Base-by-base conservation (phyloP, 2,329 filamentous ascomycete genomes). In the Claviceps cyperi region DNA sequence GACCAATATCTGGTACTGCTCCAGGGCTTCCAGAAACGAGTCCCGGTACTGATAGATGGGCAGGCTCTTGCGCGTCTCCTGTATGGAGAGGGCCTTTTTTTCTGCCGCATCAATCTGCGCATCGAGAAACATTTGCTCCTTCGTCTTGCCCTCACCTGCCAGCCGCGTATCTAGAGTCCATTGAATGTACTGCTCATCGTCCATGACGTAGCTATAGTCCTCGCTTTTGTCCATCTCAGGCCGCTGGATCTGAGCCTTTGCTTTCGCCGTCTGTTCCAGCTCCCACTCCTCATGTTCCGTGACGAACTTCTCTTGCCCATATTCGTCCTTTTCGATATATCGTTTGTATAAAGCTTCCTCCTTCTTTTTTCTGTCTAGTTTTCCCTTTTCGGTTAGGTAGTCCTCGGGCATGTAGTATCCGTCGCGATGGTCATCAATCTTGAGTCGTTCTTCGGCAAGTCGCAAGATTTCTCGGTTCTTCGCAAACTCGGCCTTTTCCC, bases 241-340 rank as follows among this genome's bases (percentile, higher is more conserved):
- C 49, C 81, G 79, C 56, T 80, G 76, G 52, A 94, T 88, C 63
- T 95, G 89, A 1, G 87, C 82, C 63, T 91, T 92, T 5, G 88
- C 90, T 64, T 94, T 94, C 51, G 82, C 76, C 1, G 84, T 78
- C 67, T 97, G 91, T 62, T 97, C 91, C 51, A 80, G 73, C 64
- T 98, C 92, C 91, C 91, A 98, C 61, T 95, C 86, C 54, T 98
- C 90, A 55, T 95, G 86, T 64, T 98, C 92, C 0, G 89, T 95
- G 51, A 95, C 80, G 58, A 88, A 94, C 58, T 83, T 84, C 63
- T 96, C 91, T 55, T 92, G 83, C 4, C 90, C 90, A 58, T 83
- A 83, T 59, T 94, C 86, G 58, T 94, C 89, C 53, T 79, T 78
- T 54, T 96, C 90, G 3, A 95, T 83, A 58, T 95, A 91, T 47